These are phyloP conservation scores for Hyphodiscus sp. DNA, from an alignment of 2,329 filamentous ascomycete genomes.

Conservation along the genomic window DNA sequence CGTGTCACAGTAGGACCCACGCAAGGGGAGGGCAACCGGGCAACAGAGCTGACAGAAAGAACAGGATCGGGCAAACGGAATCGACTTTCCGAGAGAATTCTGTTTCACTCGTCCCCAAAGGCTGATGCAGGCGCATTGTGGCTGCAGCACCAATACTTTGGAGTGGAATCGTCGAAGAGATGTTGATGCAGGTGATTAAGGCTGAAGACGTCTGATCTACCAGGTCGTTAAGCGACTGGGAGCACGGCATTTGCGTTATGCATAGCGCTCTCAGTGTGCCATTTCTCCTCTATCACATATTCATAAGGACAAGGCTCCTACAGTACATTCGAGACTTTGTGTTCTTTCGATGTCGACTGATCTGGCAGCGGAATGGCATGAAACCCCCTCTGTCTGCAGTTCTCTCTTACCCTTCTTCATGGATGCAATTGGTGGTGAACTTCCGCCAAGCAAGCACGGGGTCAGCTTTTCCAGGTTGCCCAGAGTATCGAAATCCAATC, in stretches of 20 bases:
- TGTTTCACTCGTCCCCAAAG: background rate
- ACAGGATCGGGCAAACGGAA: background rate
- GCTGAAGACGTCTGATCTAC: background rate
- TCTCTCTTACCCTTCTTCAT: background rate
- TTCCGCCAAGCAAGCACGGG: background rate
- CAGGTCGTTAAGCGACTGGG: background rate
- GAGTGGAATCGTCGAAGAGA: background rate
- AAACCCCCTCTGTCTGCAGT: background rate
- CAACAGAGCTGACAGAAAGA: background rate
- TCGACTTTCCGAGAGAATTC: background rate
- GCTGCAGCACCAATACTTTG: background rate
- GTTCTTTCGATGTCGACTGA: background rate
- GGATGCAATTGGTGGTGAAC: background rate
- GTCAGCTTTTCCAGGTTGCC: background rate
- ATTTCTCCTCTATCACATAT: background rate
- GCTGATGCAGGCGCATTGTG: background rate
- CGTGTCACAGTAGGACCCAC: no score
- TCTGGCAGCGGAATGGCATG: background rate
- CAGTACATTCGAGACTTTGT: background rate
- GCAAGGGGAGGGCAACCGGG: no score
- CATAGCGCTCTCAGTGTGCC: no score
- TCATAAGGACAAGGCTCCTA: background rate
- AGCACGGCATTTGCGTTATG: background rate
- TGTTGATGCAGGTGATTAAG: background rate
- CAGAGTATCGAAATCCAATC: no score